phyloP scores from a whole-genome alignment of 805 yeast genomes.

The Candida michaelii region DNA sequence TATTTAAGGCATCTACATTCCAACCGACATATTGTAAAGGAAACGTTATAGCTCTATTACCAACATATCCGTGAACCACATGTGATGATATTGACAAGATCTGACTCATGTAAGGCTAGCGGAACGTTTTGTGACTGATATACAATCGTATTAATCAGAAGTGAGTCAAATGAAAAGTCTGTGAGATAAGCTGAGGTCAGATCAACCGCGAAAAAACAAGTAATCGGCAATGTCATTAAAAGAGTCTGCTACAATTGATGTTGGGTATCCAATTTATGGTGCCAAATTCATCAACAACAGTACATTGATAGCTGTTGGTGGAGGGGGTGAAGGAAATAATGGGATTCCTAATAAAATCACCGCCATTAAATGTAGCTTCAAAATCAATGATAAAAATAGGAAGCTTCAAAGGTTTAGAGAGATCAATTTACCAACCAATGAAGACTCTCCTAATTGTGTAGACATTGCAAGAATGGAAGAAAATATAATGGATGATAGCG shows the following conservation, averaged over 20 bases:
- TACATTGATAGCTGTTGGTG: constrained; percentile 77
- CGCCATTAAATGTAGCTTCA: constrained; percentile 58
- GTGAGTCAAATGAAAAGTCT: neutral
- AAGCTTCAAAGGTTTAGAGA: constrained; percentile 62
- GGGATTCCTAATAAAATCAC: constrained; percentile 85
- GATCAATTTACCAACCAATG: constrained; percentile 56
- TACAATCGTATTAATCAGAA: neutral
- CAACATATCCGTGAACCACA: constrained; percentile 73
- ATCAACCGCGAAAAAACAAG: constrained; percentile 2
- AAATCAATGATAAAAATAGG: constrained; percentile 39
- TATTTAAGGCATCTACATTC: constrained; percentile 66
- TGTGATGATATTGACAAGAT: constrained; percentile 64
- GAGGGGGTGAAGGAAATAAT: constrained; percentile 92
- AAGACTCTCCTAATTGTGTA: constrained; percentile 86
- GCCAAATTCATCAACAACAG: constrained; percentile 64
- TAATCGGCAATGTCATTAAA: constrained; percentile 27
- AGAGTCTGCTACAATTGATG: constrained; percentile 36
- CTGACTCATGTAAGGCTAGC: constrained; percentile 1
- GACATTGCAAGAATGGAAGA: constrained; percentile 40
- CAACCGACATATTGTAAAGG: constrained; percentile 66
- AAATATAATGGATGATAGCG: constrained; percentile 13
- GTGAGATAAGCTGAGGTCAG: neutral
- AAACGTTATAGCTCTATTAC: constrained; percentile 64
- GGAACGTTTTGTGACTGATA: neutral
- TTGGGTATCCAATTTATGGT: constrained; percentile 80